Evolutionary conservation across 2,329 filamentous ascomycete genomes (phyloP).

Genomic region (Calonectria pseudoreteaudii): DNA sequence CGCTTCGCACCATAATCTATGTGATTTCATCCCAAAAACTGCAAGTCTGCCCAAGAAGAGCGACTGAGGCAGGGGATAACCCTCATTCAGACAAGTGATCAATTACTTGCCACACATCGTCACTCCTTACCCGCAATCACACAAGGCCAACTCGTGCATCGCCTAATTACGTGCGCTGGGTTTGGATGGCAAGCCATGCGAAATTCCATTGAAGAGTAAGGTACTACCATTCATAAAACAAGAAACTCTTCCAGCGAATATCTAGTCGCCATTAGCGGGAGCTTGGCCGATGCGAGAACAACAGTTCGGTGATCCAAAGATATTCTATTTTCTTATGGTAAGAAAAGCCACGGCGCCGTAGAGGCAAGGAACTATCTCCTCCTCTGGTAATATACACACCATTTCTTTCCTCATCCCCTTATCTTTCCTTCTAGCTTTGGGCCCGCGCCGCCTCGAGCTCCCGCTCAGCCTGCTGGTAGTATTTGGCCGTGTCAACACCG

Average conservation of each 20-base stretch:
- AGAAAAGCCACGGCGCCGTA: slow-evolving; percentile 36
- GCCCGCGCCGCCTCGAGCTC: slow-evolving; percentile 77
- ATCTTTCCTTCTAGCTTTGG: slow-evolving; percentile 15
- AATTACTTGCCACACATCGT: too few relatives aligned
- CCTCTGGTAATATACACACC: slow-evolving; percentile 44
- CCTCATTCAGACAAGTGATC: not conserved
- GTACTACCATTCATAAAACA: not conserved
- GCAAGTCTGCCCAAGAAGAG: not conserved
- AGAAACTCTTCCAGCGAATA: not conserved
- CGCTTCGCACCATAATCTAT: not conserved
- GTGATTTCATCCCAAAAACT: not conserved
- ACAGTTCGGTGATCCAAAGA: slow-evolving; percentile 4
- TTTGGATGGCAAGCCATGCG: not conserved
- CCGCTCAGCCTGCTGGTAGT: slow-evolving; percentile 94
- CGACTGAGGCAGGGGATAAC: not conserved
- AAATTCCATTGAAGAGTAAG: not conserved
- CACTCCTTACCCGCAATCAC: not conserved
- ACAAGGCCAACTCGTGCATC: not conserved
- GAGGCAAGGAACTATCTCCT: slow-evolving; percentile 30
- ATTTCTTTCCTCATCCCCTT: slow-evolving; percentile 11
- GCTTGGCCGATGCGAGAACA: not conserved
- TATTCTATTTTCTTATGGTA: slow-evolving; percentile 40
- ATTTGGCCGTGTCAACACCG: slow-evolving; percentile 97
- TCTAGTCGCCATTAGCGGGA: not conserved
- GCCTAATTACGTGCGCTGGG: too few relatives aligned